Evolutionary conservation across 2,329 filamentous ascomycete species (phyloP), one percentile per base, ranked within the genome.

Genomic region (Beauveria pseudobassiana): DNA sequence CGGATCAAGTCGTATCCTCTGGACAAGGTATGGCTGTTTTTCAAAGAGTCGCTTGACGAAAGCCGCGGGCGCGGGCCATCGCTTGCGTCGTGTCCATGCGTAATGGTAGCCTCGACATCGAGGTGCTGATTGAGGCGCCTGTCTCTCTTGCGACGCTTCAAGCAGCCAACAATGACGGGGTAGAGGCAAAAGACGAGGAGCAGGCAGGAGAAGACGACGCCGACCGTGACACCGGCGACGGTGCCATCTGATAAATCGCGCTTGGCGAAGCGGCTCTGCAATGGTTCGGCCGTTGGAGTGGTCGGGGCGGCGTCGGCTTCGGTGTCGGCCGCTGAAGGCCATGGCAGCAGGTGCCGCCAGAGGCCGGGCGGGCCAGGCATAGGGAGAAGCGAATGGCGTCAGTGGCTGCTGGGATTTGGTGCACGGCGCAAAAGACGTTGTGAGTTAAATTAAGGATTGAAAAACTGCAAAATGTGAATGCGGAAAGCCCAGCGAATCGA

Each of bases 101-200:
- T 65, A 48, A 68, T 64, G 55, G 68, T 70, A 26, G 66, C 67
- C 66, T 77, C 75, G 30, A 66, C 64, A 61, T 75, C 73, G 53
- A 66, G 63, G 45, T 64, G 63, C n/a, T 51, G 24, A 12, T n/a
- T 6, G 14, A 59, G 62, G 22, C 66, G 45, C 49, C 52, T 64
- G 54, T 67, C 65, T 59, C 63, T 68, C 42, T 69, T 68, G 53
- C 69, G 69, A 62, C 68, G 66, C 65, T 69, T 74, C 57, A 72
- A 60, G n/a, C 63, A 66, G 50, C 73, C 66, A 52, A 77, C 66
- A 43, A 77, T 63, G 59, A 77, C 69, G 16, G 76, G 76, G 59
- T 77, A 77, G 45, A 76, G 70, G 58, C 76, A 77, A 42, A 77
- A 64, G 56, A 69, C 64, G 53, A 75, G 62, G 14, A 77, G 69